Evolutionary conservation across 768 basidiomycete species (phyloP), one percentile per base, ranked within the genome.

Genomic region (Trametes cubensis): DNA sequence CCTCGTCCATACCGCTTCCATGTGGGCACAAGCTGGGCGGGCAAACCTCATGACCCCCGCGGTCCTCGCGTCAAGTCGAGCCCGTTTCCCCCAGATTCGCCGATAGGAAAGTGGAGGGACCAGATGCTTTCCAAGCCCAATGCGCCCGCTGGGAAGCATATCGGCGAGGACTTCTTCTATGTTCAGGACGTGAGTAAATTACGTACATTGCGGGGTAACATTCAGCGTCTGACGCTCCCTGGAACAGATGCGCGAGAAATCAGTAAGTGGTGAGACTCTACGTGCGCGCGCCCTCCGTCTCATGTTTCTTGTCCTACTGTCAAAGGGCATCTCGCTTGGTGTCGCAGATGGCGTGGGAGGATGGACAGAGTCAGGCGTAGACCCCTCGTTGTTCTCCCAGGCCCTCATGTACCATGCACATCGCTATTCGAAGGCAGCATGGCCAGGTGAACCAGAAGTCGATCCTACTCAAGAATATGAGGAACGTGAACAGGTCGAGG

Each of bases 331-430:
- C 28, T 83, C 89, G 2, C 80, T 97, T 55, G 94, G 92, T 40
- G 84, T 97, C 5, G 92, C 94, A 41, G 95, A 98, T 68, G 95
- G 95, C 20, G 94, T 97, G 4, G 94, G 94, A 2, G 94, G 95
- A 20, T 98, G 95, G 95, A 82, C 85, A 50, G 84, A 88, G 40
- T 83, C 84, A 26, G 90, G 92, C 17, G 83, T 92, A 55, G 94
- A 97, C 74, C 93, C 93, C 0, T 88, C 93, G 0, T 77, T 95
- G 47, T 98, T 95, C 77, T 88, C 94, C 1, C 95, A 97, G 75
- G 85, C 92, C 0, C 78, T 98, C 53, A 94, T 95, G 90, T 95
- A 88, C 74, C 87, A 91, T 73, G 86, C 91, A 2, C 84, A 89
- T 71, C 82, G 84, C 48, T 90, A 88, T 71, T 84, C 87, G 13